Base-by-base conservation (phyloP, 192 early-diverging fungal genomes). In the Entomortierella parvispora region DNA sequence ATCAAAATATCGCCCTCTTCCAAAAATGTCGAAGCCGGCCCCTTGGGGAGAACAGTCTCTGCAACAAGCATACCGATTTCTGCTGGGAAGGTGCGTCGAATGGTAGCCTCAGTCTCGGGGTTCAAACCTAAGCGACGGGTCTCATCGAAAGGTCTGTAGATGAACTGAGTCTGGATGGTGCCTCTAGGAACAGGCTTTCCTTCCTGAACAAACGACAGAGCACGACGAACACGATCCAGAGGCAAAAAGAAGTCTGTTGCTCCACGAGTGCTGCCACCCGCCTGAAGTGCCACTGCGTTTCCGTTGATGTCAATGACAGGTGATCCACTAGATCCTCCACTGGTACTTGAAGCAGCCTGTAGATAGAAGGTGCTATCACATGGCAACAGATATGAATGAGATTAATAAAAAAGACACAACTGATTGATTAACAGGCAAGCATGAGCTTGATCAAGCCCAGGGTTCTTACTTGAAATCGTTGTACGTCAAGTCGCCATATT, bases 181-280 rank as follows among this genome's bases (percentile, higher is more conserved):
- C 93, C 93, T 33, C 93, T 80, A 22, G 83, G 67, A 4, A 89
- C 85, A 14, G 52, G 50, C 56, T 74, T 57, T 32, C 81, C 85
- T 46, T 72, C 50, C 61, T 85, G 86, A 58, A 91, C 71, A 64
- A 77, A 78, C 4, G 74, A 70, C 23, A 91, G 64, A 31, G 89
- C 89, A 34, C 89, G 78, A 43, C 81, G 82, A 31, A 91, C 89
- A 42, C 93, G 85, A 65, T 93, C 91, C 37, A 95, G 66, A 11
- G 93, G 93, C 32, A 95, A 90, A 69, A 94, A 95, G 84, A 92
- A 95, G 79, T 94, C 91, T 1, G 93, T 94, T 20, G 93, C 93
- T 33, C 92, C 92, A 29, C 87, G 82, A 12, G 82, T 86, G 49
- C 87, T 86, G 14, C 92, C 92, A 64, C 67, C 92, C 4, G 92